Evolutionary conservation across 495 filamentous ascomycete genomes (phyloP).

Genomic region (Penicilliopsis zonata): DNA sequence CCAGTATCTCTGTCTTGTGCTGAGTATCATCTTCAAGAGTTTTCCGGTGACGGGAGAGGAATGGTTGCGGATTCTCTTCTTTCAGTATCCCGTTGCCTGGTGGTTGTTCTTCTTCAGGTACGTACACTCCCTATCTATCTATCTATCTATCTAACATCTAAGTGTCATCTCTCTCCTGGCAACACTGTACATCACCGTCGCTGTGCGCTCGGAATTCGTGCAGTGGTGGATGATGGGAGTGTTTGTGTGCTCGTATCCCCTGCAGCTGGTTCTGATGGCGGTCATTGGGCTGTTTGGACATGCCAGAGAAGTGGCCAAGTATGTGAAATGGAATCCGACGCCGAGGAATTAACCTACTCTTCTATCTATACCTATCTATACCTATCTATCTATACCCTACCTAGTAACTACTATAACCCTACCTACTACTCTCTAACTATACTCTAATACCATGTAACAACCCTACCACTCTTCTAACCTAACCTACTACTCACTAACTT

Average conservation of each 20-base stretch:
- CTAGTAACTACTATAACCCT: no score
- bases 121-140: conserved; percentile 7
- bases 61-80: conserved; percentile 15
- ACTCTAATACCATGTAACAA: no score
- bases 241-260: conserved; percentile 15
- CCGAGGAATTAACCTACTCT: no score
- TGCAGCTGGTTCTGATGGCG: conserved; percentile 18
- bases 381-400: no score
- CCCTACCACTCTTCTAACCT: no score
- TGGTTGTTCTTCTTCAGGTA: conserved; percentile 27
- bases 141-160: conserved; percentile 1
- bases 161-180: no score
- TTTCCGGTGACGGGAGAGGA: conserved; percentile 12
- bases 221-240: conserved; percentile 11
- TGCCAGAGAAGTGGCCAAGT: conserved; percentile 19
- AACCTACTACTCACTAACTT: no score
- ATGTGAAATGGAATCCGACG: conserved; percentile 22
- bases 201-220: conserved; percentile 16
- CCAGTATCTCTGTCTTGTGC: conserved; percentile 17
- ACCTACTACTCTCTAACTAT: no score
- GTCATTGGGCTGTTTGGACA: conserved; percentile 21
- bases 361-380: no score
- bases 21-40: conserved; percentile 16
- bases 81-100: conserved; percentile 20
- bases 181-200: conserved; percentile 18